Conservation (phyloP, 2,329 filamentous ascomycete species). For the Colletotrichum shisoi region DNA sequence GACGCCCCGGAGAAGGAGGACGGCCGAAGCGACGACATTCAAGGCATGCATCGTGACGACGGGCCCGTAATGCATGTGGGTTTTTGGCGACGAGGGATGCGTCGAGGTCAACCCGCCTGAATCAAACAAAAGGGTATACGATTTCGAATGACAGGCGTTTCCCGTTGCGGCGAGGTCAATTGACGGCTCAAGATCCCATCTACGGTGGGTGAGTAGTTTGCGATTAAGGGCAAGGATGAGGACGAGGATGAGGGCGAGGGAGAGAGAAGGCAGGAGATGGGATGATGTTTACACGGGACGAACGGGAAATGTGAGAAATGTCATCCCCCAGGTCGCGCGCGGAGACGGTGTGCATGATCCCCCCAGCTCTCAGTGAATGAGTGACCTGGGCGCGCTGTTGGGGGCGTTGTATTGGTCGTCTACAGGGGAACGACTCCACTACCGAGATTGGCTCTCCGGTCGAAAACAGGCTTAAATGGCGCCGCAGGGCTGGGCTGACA, state of each 20-base stretch:
- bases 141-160: slow-evolving; percentile 16
- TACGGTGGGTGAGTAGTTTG: not conserved
- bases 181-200: slow-evolving; percentile 20
- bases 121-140: slow-evolving; percentile 13
- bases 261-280: slow-evolving; percentile 6
- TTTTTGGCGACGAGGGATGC: not conserved
- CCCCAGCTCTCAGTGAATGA: slow-evolving; percentile 28
- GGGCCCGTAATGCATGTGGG: not conserved
- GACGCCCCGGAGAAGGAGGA: slow-evolving; percentile 43
- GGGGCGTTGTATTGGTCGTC: slow-evolving; percentile 1
- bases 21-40: slow-evolving; percentile 44
- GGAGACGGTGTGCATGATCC: slow-evolving; percentile 32
- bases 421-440: slow-evolving; percentile 29
- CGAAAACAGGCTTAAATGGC: slow-evolving; percentile 35
- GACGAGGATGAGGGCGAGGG: not conserved
- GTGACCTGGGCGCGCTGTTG: slow-evolving; percentile 14
- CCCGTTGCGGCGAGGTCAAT: slow-evolving; percentile 5
- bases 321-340: slow-evolving; percentile 29
- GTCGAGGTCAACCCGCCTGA: not conserved
- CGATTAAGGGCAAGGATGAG: not conserved
- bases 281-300: slow-evolving; percentile 23
- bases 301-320: slow-evolving; percentile 25
- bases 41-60: slow-evolving; percentile 47
- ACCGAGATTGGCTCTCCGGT: slow-evolving; percentile 30
- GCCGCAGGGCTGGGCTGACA: slow-evolving; percentile 7